Evolutionary conservation across 352 stramenopile species (phyloP).

Genomic region (Pythium aristosporum): DNA sequence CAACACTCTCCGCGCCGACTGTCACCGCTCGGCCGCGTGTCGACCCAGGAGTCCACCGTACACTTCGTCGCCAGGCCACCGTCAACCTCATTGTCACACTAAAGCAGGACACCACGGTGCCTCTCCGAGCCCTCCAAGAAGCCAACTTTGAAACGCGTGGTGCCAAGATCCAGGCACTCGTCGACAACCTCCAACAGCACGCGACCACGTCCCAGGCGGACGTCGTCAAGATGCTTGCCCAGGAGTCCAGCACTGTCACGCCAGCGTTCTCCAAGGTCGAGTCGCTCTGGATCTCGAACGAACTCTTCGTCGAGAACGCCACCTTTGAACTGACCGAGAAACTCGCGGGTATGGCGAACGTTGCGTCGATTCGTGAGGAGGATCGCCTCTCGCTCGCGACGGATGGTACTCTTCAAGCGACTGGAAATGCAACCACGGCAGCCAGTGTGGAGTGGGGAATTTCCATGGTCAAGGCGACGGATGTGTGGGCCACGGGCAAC

Average conservation of each 20-base stretch:
- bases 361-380: conserved; percentile 15
- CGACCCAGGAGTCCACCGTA: conserved; percentile 27
- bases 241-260: no score
- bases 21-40: no score
- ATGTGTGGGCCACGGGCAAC: conserved; percentile 42
- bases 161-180: no score
- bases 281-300: conserved; percentile 21
- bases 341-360: conserved; percentile 3
- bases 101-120: no score
- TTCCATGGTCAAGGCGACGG: conserved; percentile 26
- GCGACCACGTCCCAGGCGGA: no score
- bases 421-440: neutral
- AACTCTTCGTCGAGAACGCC: conserved; percentile 5
- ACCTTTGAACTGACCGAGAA: conserved; percentile 14
- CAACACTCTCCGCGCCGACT: no score
- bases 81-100: conserved; percentile 33
- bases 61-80: conserved; percentile 23
- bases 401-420: neutral
- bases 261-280: neutral
- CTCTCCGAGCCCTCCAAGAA: no score
- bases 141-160: no score
- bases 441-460: conserved; percentile 20
- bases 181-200: no score
- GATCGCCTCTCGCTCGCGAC: neutral
- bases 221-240: no score